Conservation (phyloP, 805 yeast species). For the Metschnikowia vanudenii region DNA sequence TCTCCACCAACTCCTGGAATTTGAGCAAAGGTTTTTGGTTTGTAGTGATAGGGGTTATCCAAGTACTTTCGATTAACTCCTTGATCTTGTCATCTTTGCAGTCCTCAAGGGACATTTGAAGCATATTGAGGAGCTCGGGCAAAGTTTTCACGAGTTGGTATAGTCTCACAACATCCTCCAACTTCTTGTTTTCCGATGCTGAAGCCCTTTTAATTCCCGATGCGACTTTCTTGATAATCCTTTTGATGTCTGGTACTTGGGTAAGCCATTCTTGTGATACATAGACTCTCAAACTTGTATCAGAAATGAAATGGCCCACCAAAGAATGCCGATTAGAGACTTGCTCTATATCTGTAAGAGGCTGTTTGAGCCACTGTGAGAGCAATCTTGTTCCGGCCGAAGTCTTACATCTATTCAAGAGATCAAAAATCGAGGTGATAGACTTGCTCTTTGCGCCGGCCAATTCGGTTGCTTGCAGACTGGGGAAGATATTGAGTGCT, state of each 20-base stretch:
- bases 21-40: constrained; percentile 55
- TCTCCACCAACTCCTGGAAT: constrained; percentile 82
- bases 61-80: constrained; percentile 45
- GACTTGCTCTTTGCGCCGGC: constrained; percentile 24
- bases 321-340: constrained; percentile 70
- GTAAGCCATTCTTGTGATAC: constrained; percentile 66
- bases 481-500: constrained; percentile 83
- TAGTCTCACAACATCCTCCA: constrained; percentile 87
- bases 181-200: constrained; percentile 49
- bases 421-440: constrained; percentile 65
- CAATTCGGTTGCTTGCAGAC: constrained; percentile 14
- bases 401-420: constrained; percentile 85
- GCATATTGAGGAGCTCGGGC: constrained; percentile 62
- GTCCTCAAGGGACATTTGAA: constrained; percentile 45
- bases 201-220: constrained; percentile 29
- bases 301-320: constrained; percentile 72
- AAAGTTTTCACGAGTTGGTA: constrained; percentile 74
- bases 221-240: constrained; percentile 66
- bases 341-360: constrained; percentile 61
- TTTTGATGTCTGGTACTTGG: constrained; percentile 78
- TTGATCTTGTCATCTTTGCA: constrained; percentile 26
- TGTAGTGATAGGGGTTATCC: constrained; percentile 57
- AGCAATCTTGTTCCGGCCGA: constrained; percentile 84
- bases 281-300: constrained; percentile 61
- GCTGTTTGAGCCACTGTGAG: constrained; percentile 96